Base-by-base conservation (phyloP, 1,139 yeast genomes). In the Saccharomyces pastorianus region DNA sequence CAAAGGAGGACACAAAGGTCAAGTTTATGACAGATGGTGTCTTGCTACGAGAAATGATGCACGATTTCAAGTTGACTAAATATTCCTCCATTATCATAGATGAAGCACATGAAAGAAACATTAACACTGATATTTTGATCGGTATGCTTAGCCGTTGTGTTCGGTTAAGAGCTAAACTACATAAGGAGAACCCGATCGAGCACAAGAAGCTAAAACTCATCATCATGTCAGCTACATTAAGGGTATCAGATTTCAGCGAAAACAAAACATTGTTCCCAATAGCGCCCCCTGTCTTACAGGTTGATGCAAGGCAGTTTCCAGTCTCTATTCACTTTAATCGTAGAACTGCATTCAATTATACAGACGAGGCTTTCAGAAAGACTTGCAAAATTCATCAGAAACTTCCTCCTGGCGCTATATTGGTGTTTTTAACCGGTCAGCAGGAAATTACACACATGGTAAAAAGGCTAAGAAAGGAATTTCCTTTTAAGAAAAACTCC, bases 11-110 rank as follows among this genome's bases (percentile, higher is more conserved):
- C 56, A 95, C 99, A 0, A 86, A 88, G 4, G 69, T 95, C 69
- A 95, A 95, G 69, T 91, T 93, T 66, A 93, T 95, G 99, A 95
- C 99, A 1, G 99, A 95, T 76, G 99, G 99, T 82, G 96, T 95
- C 47, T 73, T 95, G 53, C 73, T 95, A 38, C 78, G 98, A 62
- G 99, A 95, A 70, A 83, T 95, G 85, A 85, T 93, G 84, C 75
- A 82, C 0, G 99, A 95, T 64, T 85, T 93, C 60, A 72, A 85
- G 60, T 75, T 95, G 51, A 77, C 80, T 41, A 88, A 88, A 65
- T 95, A 95, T 68, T 89, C 97, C 0, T 84, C 87, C 1, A 77
- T 95, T 47, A 80, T 95, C 38, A 88, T 95, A 58, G 99, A 95
- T 74, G 99, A 93, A 71, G 99, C 99, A 0, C 99, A 95, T 69